phyloP scores from a whole-genome alignment of 2,329 filamentous ascomycete species.

The Alternaria rosae region DNA sequence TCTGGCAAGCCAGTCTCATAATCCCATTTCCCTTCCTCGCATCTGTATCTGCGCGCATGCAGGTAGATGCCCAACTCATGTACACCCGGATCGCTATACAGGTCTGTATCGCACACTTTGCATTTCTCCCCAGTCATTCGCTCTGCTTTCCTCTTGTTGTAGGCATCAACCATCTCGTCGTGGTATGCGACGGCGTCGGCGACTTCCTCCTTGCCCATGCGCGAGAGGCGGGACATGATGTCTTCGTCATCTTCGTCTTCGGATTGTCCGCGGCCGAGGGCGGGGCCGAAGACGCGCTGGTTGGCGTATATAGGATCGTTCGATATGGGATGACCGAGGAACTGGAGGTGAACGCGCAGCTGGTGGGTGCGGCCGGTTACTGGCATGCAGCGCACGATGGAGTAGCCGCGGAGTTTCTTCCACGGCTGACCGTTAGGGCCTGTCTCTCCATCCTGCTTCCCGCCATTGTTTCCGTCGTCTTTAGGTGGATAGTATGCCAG shows the following conservation, averaged over 20 bases:
- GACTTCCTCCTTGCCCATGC: conserved; percentile 94
- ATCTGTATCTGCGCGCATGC: conserved; percentile 89
- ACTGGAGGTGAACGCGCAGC: conserved; percentile 92
- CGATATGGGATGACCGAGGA: conserved; percentile 90
- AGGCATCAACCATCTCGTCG: conserved; percentile 89
- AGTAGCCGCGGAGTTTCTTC: conserved; percentile 75
- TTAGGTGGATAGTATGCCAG: conserved; percentile 85
- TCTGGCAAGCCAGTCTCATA: conserved; percentile 84
- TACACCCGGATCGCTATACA: conserved; percentile 90
- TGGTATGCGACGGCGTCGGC: conserved; percentile 92
- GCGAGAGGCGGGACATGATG: conserved; percentile 81
- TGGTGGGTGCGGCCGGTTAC: conserved; percentile 95
- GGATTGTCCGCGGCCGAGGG: conserved; percentile 74
- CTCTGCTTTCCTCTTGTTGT: conserved; percentile 90
- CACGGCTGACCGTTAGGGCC: conserved; percentile 55
- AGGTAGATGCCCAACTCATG: conserved; percentile 95
- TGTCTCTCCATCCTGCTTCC: conserved; percentile 23
- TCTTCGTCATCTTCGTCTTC: conserved; percentile 81
- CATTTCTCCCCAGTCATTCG: conserved; percentile 89
- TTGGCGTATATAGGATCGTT: conserved; percentile 99
- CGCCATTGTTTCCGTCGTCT: conserved; percentile 22
- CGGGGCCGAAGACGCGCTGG: conserved; percentile 84
- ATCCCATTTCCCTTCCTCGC: conserved; percentile 81
- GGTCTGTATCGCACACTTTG: conserved; percentile 79
- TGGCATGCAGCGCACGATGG: conserved; percentile 91